Evolutionary conservation across 805 yeast genomes (phyloP), one percentile per base, ranked within the genome.

Genomic region (Yamadazyma tumulicola): DNA sequence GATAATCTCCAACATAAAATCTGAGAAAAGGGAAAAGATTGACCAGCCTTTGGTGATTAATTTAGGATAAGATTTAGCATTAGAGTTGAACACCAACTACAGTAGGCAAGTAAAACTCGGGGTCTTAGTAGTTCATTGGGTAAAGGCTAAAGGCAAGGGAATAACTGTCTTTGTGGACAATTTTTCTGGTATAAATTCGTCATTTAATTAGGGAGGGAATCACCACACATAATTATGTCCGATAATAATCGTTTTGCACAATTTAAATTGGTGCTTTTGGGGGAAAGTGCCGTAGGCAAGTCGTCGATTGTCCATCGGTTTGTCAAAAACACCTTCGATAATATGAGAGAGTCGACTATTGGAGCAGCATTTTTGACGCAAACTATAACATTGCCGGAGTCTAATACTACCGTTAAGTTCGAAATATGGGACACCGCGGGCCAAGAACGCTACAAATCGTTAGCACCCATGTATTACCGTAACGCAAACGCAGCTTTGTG

Each of bases 381-480:
- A 51, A 67, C 79, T 3, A 74, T 82, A 29, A 71, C 74, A 13
- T 51, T 77, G n/a, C 75, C 74, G 35, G 75, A 65, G 22, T 47
- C 53, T 20, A 72, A 75, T 11, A 60, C 66, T 31, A 75, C 78
- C 1, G 73, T 83, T 27, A 81, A 82, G 54, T 70, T 80, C 47
- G 87, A 81, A 50, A 79, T 81, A 34, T 81, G 93, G 95, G 98
- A 91, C 55, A 91, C 98, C 10, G 98, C 98, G 0, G 98, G 98
- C 17, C 98, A 66, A 47, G 72, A 66, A 38, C 48, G 72, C n/a
- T 66, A 66, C 47, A 59, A 63, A 34, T 58, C 66, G 19, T 54
- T 67, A 22, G 67, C 73, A 2, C 73, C 73, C 3, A 67, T 67
- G 72, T 67, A 67, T 45, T 67, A 67, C 45, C 46, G 73, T 21